Base-by-base conservation (phyloP, 2,329 filamentous ascomycete genomes). In the Thielaviopsis populi region DNA sequence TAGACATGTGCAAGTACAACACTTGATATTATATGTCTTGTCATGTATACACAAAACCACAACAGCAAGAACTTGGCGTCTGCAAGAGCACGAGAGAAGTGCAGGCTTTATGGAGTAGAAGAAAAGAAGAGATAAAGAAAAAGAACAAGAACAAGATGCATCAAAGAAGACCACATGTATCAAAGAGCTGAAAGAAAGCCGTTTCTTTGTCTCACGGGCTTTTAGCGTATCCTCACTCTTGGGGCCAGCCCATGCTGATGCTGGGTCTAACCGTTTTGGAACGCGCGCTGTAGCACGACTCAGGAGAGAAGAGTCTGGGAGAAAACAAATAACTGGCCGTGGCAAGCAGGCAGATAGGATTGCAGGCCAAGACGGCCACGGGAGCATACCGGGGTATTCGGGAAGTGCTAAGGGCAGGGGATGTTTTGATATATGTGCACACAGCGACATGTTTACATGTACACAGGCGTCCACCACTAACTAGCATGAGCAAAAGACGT, bases 211-310 rank as follows among this genome's bases (percentile, higher is more conserved):
- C 41, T 46, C 17, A 56, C 53, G 30, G 15, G 58, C 11, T 46
- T 46, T 30, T 48, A 61, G 59, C 41, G 40, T 61, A 61, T 61
- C 59, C 59, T 61, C n/a, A 61, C 42, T 46, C 22, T 33, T 48
- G 59, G 59, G 59, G 59, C 59, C 22, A 46, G n/a, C 41, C 59
- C 43, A 41, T 61, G 59, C 22, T 19, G 15, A n/a, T 15, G n/a
- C 46, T 50, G 2, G 46, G 24, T 3, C 27, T 56, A 56, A 1
- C 53, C 53, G 19, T n/a, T 37, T 56, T 37, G 24, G 53, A 19
- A 3, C 24, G 17, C 24, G 17, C 19, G 24, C n/a, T 46, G 42
- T 46, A 46, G 42, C 15, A 46, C 10, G 2, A 46, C n/a, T 46
- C 24, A n/a, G 15, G 27, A 56, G 30, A 30, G n/a, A 37, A 54